Evolutionary conservation across 805 yeast species (phyloP), one percentile per base, ranked within the genome.

Genomic region (Suhomyces faveliae): DNA sequence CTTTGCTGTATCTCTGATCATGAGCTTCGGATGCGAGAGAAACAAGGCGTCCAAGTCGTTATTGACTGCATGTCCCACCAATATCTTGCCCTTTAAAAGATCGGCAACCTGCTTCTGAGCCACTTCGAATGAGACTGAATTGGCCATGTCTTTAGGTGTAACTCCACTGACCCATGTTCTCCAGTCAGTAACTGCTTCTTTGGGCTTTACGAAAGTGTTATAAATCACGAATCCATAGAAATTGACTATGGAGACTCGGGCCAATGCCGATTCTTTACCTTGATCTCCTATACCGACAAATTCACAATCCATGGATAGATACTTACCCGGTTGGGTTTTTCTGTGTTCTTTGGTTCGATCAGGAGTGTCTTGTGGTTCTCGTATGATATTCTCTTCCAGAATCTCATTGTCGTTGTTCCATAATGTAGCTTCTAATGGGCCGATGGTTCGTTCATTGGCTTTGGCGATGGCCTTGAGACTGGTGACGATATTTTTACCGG

Each of bases 91-190:
- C 1, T 79, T 58, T 2, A 89, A 57, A 5, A 89, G 50, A 1
- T 78, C 74, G 0, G 80, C 63, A 0, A 81, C 84, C 43, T 66
- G 69, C 20, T 67, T 54, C 61, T 86, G 95, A 0, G 92, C 95
- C 20, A 80, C 79, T 53, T 78, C 74, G 57, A 87, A 86, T 1
- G 80, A 51, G 0, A 85, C 74, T 0, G 97, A 97, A 37, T 73
- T 64, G 23, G 70, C 68, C 87, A 91, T 82, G 59, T 85, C 80
- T 2, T 67, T 64, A 0, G 96, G 89, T 2, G 83, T 73, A 2
- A 91, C 79, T 21, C 98, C 98, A 64, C 92, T 84, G 17, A 89
- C 95, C 86, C 90, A 83, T 0, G 97, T 91, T 64, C 97, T 76
- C 91, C 94, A 91, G 59, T 91, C 95, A 0, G 91, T 84, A 2